These are phyloP conservation scores for Fusarium sp. DNA, from an alignment of 2,329 filamentous ascomycete genomes.

Conservation along the genomic window DNA sequence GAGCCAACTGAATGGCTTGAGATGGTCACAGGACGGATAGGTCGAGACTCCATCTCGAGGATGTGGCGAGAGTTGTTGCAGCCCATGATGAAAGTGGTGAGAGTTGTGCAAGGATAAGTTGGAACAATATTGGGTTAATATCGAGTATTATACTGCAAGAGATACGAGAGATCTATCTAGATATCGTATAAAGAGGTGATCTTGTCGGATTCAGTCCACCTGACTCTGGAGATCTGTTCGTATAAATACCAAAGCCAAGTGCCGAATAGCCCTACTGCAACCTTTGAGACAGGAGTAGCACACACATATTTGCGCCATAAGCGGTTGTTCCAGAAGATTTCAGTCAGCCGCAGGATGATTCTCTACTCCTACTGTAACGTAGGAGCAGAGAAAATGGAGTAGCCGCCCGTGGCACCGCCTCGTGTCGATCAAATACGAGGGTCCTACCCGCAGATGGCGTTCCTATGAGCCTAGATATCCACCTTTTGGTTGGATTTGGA, in stretches of 20 bases:
- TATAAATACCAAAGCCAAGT: slow-evolving; percentile 19
- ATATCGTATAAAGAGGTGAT: slow-evolving; percentile 7
- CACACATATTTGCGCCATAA: slow-evolving; percentile 8
- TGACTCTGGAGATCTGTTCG: slow-evolving; percentile 15
- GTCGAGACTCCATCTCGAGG: slow-evolving; percentile 31
- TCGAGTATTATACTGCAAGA: not conserved
- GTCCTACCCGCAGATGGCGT: slow-evolving; percentile 28
- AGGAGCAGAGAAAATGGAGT: slow-evolving; percentile 20
- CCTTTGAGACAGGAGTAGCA: not conserved
- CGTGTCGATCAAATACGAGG: slow-evolving; percentile 35
- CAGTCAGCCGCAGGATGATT: slow-evolving; percentile 6
- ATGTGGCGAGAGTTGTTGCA: slow-evolving; percentile 31
- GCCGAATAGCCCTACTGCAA: not conserved
- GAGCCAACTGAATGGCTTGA: slow-evolving; percentile 31
- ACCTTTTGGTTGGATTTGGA: slow-evolving; percentile 11
- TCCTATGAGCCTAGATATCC: slow-evolving; percentile 19
- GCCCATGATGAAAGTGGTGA: slow-evolving; percentile 22
- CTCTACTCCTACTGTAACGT: slow-evolving; percentile 9
- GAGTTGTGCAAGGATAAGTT: not conserved
- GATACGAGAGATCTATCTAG: not conserved
- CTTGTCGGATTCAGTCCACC: not conserved
- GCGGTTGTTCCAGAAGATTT: slow-evolving; percentile 15
- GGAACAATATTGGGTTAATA: not conserved
- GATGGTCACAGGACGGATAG: slow-evolving; percentile 26
- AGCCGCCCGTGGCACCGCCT: slow-evolving; percentile 26